Conservation (phyloP, 1,284 basidiomycete species). For the Agroathelia rolfsii region DNA sequence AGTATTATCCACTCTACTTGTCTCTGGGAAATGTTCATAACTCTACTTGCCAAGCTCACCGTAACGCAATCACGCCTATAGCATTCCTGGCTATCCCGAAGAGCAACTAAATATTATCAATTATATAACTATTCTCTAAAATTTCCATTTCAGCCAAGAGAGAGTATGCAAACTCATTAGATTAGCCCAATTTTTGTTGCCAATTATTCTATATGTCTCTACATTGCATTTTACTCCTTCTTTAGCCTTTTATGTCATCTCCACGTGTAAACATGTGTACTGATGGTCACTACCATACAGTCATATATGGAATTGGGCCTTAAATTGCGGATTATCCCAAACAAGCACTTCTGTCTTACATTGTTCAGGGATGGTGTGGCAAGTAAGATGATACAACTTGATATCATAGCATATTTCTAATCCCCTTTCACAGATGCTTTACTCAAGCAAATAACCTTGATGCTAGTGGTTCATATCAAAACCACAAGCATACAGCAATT, state of each 20-base stretch:
- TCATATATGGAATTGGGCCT: conserved; percentile 22
- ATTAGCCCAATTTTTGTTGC: conserved; percentile 17
- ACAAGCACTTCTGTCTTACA: conserved; percentile 19
- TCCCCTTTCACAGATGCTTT: conserved; percentile 15
- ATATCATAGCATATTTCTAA: conserved; percentile 2
- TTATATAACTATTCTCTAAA: conserved; percentile 1
- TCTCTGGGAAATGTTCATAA: conserved; percentile 19
- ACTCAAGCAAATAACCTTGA: conserved; percentile 15
- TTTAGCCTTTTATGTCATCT: conserved; percentile 18
- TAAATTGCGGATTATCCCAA: conserved; percentile 29
- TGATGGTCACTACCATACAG: conserved; percentile 21
- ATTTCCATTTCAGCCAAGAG: conserved; percentile 1
- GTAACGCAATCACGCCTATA: conserved; percentile 15
- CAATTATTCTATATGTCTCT: conserved; percentile 22
- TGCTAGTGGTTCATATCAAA: conserved; percentile 7
- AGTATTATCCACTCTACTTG: conserved; percentile 23
- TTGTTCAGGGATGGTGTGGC: conserved; percentile 24
- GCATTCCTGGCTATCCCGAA: conserved; percentile 26
- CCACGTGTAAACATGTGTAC: conserved; percentile 17
- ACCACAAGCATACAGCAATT: conserved; percentile 17
- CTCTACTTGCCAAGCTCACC: conserved; percentile 15
- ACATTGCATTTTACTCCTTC: conserved; percentile 11
- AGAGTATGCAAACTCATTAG: conserved; percentile 10
- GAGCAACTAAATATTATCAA: conserved; percentile 12
- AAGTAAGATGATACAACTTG: conserved; percentile 15